Base-by-base conservation (phyloP, 257 asterid species). In the Gentiana macrophylla region DNA sequence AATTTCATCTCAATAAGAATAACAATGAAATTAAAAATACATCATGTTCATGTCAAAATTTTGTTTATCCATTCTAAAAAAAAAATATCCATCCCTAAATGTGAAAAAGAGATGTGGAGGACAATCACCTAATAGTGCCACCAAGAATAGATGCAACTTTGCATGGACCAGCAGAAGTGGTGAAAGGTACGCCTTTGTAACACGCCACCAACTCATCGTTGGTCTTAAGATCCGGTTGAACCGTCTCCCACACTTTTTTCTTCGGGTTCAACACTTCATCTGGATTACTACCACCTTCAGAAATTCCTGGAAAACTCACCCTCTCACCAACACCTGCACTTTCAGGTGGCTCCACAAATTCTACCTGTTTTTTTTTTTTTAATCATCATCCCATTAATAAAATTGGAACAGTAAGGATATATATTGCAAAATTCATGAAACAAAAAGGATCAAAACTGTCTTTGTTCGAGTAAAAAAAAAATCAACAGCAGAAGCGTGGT, bases 161-260 rank as follows among this genome's bases (percentile, higher is more conserved):
- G 76, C 98, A 91, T 12, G 70, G 86, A 56, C 98, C 98, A 11
- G 84, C 83, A 10, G 95, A 79, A 48, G 98, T 91, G 62, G 97
- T 84, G 71, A 91, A 73, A 0, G 95, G 86, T 70, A 84, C 56
- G 46, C 84, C 87, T 68, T 81, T 84, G 70, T 76, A 87, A 71
- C 83, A 63, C 37, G 97, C 97, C 52, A 84, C 94, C 65, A 83
- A 64, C 45, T 83, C 90, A 63, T 65, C 75, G 50, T 85, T 73
- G 3, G 93, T 87, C 60, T 68, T 85, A 57, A 91, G 60, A 75
- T 80, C 93, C 38, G 74, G 90, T 71, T 91, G 97, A 56, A 91
- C 70, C 1, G 97, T 81, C 73, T 91, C 98, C 94, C 94, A 91
- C 2, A 91, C 84, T 73, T 91, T 91, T 77, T 87, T 91, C 84